These are phyloP conservation scores for Aspergillus campestris DNA, from an alignment of 495 filamentous ascomycete genomes.

Conservation along the genomic window DNA sequence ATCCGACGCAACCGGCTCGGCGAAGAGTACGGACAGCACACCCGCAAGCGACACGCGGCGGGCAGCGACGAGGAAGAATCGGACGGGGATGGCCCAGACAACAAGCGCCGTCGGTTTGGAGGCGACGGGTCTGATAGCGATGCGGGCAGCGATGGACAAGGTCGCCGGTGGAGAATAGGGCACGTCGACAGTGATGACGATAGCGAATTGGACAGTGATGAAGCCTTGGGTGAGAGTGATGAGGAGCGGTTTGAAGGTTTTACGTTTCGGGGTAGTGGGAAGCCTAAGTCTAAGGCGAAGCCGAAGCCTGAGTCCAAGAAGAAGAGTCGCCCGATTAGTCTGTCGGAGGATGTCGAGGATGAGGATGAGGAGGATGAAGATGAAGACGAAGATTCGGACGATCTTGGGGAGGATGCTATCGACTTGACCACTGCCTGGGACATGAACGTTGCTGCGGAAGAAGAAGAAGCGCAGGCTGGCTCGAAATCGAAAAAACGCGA, in stretches of 20 bases:
- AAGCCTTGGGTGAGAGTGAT: conserved; percentile 85
- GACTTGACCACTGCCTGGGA: conserved; percentile 79
- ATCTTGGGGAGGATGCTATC: conserved; percentile 76
- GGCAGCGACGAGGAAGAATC: conserved; percentile 46
- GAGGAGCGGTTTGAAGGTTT: conserved; percentile 74
- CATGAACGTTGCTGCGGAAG: conserved; percentile 49
- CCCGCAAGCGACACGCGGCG: conserved; percentile 36
- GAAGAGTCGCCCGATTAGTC: conserved; percentile 34
- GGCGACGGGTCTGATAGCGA: conserved; percentile 34
- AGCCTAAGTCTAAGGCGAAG: conserved; percentile 38
- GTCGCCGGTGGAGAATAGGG: conserved; percentile 79
- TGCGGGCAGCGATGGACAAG: conserved; percentile 73
- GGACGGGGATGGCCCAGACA: conserved; percentile 39
- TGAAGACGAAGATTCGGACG: conserved; percentile 52
- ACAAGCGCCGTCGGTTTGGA: conserved; percentile 35
- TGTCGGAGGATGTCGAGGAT: conserved; percentile 50
- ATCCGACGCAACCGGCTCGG: conserved; percentile 52
- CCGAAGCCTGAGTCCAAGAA: conserved; percentile 22
- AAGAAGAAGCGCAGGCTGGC: conserved; percentile 26
- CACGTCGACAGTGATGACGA: conserved; percentile 68
- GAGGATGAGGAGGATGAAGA: conserved; percentile 36
- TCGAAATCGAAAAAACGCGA: conserved; percentile 24
- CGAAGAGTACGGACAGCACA: conserved; percentile 40
- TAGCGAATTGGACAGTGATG: conserved; percentile 82
- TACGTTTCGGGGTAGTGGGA: conserved; percentile 60